Percentiles rank a stretch among this genome's conserved stretches.
phyloP scores from a whole-genome alignment of 1,284 basidiomycete species.

The Malassezia cuniculi region DNA sequence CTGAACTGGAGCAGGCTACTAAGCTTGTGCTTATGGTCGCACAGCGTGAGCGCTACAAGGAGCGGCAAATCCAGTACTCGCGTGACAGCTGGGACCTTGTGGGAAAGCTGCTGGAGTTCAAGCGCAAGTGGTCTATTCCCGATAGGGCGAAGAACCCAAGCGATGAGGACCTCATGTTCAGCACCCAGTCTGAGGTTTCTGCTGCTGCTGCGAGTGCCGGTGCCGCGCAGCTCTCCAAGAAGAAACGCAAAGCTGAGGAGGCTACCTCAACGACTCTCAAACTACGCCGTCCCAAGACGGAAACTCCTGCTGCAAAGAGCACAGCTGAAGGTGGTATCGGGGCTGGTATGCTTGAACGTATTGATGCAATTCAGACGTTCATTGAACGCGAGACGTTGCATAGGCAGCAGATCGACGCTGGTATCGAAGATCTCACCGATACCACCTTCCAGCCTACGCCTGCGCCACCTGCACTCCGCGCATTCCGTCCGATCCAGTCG shows the following conservation, averaged over 20 bases:
- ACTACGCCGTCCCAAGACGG: slow-evolving; percentile 24
- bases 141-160: slow-evolving; percentile 29
- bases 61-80: slow-evolving; percentile 22
- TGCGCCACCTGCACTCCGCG: slow-evolving; percentile 25
- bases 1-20: slow-evolving; percentile 34
- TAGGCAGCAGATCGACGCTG: slow-evolving; percentile 32
- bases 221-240: slow-evolving; percentile 24
- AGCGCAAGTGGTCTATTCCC: slow-evolving; percentile 32
- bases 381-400: slow-evolving; percentile 38
- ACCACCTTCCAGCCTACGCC: slow-evolving; percentile 35
- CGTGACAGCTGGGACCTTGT: slow-evolving; percentile 30
- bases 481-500: slow-evolving; percentile 38
- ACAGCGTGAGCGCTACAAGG: slow-evolving; percentile 38
- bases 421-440: slow-evolving; percentile 41
- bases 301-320: slow-evolving; percentile 57
- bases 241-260: slow-evolving; percentile 38
- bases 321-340: slow-evolving; percentile 72
- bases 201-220: slow-evolving; percentile 2
- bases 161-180: slow-evolving; percentile 38
- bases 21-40: slow-evolving; percentile 28
- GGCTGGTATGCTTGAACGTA: slow-evolving; percentile 35
- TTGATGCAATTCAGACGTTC: slow-evolving; percentile 35
- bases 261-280: slow-evolving; percentile 20
- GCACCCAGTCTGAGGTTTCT: slow-evolving; percentile 23
- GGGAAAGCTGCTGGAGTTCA: slow-evolving; percentile 31